Evolutionary conservation across 163 green algal genomes (phyloP).

Genomic region (Scenedesmus sp.): DNA sequence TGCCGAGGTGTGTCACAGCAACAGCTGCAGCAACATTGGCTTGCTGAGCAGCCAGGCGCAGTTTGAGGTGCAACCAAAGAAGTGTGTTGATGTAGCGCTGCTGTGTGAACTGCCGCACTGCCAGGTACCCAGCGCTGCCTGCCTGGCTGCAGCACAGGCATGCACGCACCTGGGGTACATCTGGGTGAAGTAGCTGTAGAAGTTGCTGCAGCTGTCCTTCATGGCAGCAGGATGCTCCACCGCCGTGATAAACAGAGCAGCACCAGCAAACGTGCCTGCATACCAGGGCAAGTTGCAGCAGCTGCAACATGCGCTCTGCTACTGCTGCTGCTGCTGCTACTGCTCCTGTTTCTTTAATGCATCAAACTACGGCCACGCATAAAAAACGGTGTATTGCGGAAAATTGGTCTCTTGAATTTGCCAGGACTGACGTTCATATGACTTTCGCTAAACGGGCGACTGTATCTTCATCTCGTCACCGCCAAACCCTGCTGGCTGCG

Average conservation of each 20-base stretch:
- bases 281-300: neutral
- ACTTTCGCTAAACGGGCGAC: too few relatives aligned
- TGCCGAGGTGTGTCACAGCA: neutral
- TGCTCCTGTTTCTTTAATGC: neutral
- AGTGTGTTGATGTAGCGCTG: too few relatives aligned
- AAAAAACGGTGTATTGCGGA: too few relatives aligned
- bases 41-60: too few relatives aligned
- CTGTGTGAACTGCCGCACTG: neutral
- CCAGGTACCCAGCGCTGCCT: neutral
- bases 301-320: neutral
- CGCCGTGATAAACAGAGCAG: conserved; percentile 26
- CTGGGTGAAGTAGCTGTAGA: conserved; percentile 37
- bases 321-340: neutral
- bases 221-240: conserved; percentile 40
- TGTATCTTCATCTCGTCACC: neutral
- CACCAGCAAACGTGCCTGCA: conserved; percentile 47
- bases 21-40: neutral
- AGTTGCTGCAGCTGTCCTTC: neutral
- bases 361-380: neutral
- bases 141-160: neutral
- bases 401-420: too few relatives aligned
- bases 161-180: conserved; percentile 40
- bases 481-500: neutral
- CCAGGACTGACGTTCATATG: too few relatives aligned
- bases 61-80: neutral